Conservation (phyloP, 257 asterid genomes). For the Verbascum thapsus region DNA sequence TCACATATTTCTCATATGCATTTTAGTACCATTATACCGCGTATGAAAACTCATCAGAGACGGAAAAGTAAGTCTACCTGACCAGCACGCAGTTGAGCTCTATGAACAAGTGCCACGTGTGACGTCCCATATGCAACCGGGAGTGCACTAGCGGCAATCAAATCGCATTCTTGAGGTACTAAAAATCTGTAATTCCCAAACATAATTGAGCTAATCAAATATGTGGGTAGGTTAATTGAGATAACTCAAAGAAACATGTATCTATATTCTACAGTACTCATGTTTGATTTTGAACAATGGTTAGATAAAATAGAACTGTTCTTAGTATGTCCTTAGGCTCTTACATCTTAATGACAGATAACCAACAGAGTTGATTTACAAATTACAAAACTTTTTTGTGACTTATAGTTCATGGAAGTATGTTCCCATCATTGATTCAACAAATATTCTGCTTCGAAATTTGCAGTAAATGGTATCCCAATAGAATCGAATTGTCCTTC, state of each 20-base stretch:
- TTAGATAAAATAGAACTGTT: no score
- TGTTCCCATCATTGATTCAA: no score
- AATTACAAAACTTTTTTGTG: no score
- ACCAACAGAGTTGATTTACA: no score
- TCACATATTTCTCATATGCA: neutral
- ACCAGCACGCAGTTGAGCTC: constrained; percentile 71
- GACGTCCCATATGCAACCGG: constrained; percentile 96
- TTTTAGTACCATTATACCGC: neutral
- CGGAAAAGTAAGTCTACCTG: constrained; percentile 48
- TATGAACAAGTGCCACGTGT: constrained; percentile 84
- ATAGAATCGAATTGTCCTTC: no score
- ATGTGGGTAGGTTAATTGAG: neutral
- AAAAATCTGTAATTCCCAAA: constrained; percentile 47
- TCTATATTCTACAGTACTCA: neutral
- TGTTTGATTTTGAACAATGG: neutral
- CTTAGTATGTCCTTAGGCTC: no score
- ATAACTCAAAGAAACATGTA: neutral
- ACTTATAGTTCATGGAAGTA: no score
- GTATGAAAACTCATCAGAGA: neutral
- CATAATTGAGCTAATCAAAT: constrained; percentile 19
- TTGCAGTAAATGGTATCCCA: no score
- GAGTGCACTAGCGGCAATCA: constrained; percentile 85
- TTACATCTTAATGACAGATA: no score
- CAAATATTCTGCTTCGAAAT: no score
- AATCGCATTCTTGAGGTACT: constrained; percentile 88